These are phyloP conservation scores for Cladophialophora chaetospira DNA, from an alignment of 2,329 filamentous ascomycete genomes.

Conservation along the genomic window DNA sequence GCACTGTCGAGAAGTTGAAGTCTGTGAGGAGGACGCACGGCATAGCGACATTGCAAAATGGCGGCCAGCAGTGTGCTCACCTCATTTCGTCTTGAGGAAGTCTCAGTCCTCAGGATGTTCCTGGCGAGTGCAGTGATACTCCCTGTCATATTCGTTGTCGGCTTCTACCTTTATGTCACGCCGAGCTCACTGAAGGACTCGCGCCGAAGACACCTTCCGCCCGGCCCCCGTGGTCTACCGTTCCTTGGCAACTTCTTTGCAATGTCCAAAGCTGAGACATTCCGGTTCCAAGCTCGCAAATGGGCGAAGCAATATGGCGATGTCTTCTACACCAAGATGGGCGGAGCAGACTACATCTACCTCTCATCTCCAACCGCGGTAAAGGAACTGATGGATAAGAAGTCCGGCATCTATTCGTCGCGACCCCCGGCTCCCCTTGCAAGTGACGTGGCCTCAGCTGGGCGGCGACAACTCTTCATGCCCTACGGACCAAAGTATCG, in stretches of 20 bases:
- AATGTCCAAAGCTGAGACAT: slow-evolving; percentile 32
- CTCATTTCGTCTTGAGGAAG: slow-evolving; percentile 22
- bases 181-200: slow-evolving; percentile 33
- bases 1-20: too few species aligned
- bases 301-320: slow-evolving; percentile 42
- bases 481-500: slow-evolving; percentile 54
- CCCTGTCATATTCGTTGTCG: slow-evolving; percentile 33
- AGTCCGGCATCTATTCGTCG: slow-evolving; percentile 44
- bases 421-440: slow-evolving; percentile 36
- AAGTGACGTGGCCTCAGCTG: slow-evolving; percentile 38
- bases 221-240: slow-evolving; percentile 25
- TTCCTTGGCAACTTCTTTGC: slow-evolving; percentile 27
- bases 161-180: slow-evolving; percentile 26
- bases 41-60: slow-evolving; percentile 4
- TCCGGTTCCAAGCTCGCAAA: slow-evolving; percentile 36
- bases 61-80: background rate
- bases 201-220: slow-evolving; percentile 24
- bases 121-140: slow-evolving; percentile 37
- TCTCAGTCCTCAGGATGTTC: slow-evolving; percentile 35
- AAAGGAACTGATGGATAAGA: slow-evolving; percentile 54
- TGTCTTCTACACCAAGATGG: slow-evolving; percentile 38
- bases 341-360: slow-evolving; percentile 38
- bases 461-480: slow-evolving; percentile 51
- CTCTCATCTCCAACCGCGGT: slow-evolving; percentile 55
- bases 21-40: background rate